Evolutionary conservation across 495 filamentous ascomycete genomes (phyloP).

Genomic region (Penicillium bovifimosum): DNA sequence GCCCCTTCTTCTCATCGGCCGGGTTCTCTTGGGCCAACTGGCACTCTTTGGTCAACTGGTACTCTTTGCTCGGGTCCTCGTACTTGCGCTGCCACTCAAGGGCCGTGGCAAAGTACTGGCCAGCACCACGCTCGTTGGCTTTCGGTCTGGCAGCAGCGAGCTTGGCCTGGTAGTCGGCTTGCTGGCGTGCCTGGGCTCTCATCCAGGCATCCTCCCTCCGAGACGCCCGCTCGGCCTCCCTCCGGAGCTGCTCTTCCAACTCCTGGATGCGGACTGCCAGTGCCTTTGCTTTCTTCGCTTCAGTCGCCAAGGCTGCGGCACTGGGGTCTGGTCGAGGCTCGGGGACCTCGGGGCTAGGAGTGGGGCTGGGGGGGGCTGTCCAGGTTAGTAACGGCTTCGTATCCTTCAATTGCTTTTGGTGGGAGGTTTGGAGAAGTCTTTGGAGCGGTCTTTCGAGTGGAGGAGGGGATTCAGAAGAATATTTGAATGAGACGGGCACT

Average conservation of each 20-base stretch:
- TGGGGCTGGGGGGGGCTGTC: too few relatives aligned
- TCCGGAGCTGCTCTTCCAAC: background rate
- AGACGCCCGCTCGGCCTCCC: background rate
- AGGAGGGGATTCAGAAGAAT: background rate
- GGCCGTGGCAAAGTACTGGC: background rate
- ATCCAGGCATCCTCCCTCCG: background rate
- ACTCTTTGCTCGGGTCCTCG: background rate
- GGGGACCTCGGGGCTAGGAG: background rate
- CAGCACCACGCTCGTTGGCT: background rate
- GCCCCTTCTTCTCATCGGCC: background rate
- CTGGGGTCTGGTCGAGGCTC: background rate
- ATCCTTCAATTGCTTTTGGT: too few relatives aligned
- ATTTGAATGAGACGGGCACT: background rate
- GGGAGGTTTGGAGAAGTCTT: background rate
- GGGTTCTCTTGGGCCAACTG: background rate
- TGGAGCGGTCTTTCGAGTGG: background rate
- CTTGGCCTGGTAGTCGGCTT: background rate
- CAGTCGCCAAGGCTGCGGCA: background rate
- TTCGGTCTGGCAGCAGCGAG: background rate
- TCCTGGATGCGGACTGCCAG: background rate
- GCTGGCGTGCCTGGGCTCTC: background rate
- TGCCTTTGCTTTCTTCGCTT: too few relatives aligned
- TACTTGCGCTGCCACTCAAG: background rate
- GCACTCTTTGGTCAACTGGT: background rate
- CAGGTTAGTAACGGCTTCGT: background rate